Percentiles rank a stretch among this genome's conserved stretches.
Evolutionary conservation across 495 filamentous ascomycete genomes (phyloP).

Genomic region (Podospora comata): DNA sequence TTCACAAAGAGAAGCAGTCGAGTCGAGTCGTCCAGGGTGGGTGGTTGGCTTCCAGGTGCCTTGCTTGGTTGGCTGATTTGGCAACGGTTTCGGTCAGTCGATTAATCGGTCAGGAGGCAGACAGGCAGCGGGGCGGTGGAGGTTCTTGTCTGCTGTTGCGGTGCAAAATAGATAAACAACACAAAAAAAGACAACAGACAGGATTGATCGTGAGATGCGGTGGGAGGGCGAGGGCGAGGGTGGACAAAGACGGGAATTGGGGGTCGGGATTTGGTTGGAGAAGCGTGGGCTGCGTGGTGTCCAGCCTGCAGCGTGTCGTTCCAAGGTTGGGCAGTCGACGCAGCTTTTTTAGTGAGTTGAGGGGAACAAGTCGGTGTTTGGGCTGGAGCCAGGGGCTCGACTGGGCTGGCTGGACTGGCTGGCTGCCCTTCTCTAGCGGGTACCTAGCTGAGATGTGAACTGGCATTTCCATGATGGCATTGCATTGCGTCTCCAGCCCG

Average conservation of each 20-base stretch:
- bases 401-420: background rate
- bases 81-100: conserved; percentile 3
- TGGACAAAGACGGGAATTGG: conserved; percentile 26
- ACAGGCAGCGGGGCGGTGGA: conserved; percentile 12
- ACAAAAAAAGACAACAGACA: background rate
- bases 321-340: conserved; percentile 28
- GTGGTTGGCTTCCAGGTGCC: background rate
- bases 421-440: background rate
- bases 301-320: conserved; percentile 26
- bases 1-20: background rate
- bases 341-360: conserved; percentile 18
- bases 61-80: background rate
- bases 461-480: background rate
- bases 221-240: background rate
- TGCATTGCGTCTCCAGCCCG: background rate
- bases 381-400: conserved; percentile 12
- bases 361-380: conserved; percentile 19
- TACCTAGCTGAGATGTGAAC: background rate
- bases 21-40: background rate
- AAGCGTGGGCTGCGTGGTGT: conserved; percentile 11
- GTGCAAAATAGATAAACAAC: conserved; percentile 11
- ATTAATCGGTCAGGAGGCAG: conserved; percentile 12
- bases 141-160: background rate
- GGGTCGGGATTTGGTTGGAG: conserved; percentile 19
- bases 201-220: conserved; percentile 7